Evolutionary conservation across 345 rosid species (phyloP).

Genomic region (Bruguiera parviflora): DNA sequence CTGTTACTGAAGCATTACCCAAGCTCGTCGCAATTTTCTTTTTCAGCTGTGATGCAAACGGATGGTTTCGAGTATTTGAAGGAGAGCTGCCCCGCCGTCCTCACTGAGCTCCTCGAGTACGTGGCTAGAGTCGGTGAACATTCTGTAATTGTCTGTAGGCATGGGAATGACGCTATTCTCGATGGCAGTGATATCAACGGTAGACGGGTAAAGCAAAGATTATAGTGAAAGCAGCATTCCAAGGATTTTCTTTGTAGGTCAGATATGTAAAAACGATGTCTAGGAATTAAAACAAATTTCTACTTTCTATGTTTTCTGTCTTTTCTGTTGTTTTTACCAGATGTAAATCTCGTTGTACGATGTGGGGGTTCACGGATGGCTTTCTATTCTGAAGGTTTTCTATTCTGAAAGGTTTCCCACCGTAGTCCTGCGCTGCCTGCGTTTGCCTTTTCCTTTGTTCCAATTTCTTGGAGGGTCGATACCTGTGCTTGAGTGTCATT

Average conservation of each 20-base stretch:
- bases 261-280: not conserved
- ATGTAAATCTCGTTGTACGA: slow-evolving; percentile 33
- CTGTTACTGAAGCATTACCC: not conserved
- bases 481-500: too few species aligned
- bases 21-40: slow-evolving; percentile 9
- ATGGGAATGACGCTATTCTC: slow-evolving; percentile 39
- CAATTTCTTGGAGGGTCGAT: too few species aligned
- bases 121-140: slow-evolving; percentile 52
- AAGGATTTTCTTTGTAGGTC: slow-evolving; percentile 16
- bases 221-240: slow-evolving; percentile 21
- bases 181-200: slow-evolving; percentile 56
- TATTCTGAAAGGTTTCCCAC: not conserved
- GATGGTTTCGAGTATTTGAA: slow-evolving; percentile 67
- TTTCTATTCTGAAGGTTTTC: slow-evolving; percentile 7
- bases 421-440: not conserved
- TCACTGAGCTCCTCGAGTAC: slow-evolving; percentile 57
- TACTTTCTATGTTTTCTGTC: slow-evolving; percentile 6
- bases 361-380: slow-evolving; percentile 14
- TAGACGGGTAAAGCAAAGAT: slow-evolving; percentile 64
- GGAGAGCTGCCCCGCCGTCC: slow-evolving; percentile 55
- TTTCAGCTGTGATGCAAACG: slow-evolving; percentile 66
- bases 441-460: not conserved
- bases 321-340: slow-evolving; percentile 1
- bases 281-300: slow-evolving; percentile 32
- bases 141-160: slow-evolving; percentile 32